Evolutionary conservation across 441 rosid species (phyloP), one percentile per base, ranked within the genome.

Genomic region (Macaranga tanarius): DNA sequence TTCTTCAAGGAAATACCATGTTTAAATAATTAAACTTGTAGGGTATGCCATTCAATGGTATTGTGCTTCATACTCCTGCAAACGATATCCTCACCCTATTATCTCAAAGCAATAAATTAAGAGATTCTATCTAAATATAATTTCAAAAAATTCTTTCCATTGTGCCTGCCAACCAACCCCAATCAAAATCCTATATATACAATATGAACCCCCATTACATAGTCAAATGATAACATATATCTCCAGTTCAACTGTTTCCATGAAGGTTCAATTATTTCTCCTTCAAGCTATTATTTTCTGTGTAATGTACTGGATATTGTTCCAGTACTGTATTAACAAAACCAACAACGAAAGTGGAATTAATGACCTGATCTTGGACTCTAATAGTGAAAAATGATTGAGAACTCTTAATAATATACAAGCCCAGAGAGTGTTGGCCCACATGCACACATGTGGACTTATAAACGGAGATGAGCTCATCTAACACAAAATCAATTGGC

Each of bases 61-160:
- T 10, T 42, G 19, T 25, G 55, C 10, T 31, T 45, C 42, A 31
- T 8, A 44, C 55, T 31, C 17, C 20, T 47, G 12, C 23, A 2
- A 57, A 55, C 23, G 20, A 44, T 63, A 9, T 57, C 52, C 23
- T 44, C 23, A 47, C 47, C 40, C 54, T 28, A 34, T n/a, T n/a
- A n/a, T n/a, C n/a, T 19, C 26, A 57, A 28, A 57, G 34, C 4
- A 71, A 73, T 19, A n/a, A 64, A 52, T 54, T 7, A 22, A 54
- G 55, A 54, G 45, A 42, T 56, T 25, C 31, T 38, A 42, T 38
- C 40, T 17, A 71, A 68, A 62, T 60, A 57, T n/a, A 65, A 57
- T 31, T 50, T 64, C 62, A 55, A 69, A 17, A 69, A 70, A 42
- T 6, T 15, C 47, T 28, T 28, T 58, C 31, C 65, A 45, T 56